A percentile compares a stretch with the other conserved stretches of the same genome.
Conservation (phyloP, 768 basidiomycete genomes). For the Gelatoporia subvermispora region DNA sequence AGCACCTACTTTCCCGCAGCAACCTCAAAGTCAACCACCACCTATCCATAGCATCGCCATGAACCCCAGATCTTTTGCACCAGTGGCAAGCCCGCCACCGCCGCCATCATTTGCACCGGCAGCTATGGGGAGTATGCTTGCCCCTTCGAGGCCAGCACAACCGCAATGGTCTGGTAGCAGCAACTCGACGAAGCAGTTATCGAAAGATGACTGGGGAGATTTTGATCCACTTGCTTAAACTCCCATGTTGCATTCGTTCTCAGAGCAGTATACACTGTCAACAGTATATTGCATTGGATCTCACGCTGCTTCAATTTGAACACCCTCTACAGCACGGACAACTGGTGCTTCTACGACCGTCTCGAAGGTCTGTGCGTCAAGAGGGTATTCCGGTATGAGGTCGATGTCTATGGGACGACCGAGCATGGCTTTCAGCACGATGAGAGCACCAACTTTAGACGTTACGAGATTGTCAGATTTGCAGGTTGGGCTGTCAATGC, state of each 20-base stretch:
- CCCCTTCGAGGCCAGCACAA: slow-evolving; percentile 60
- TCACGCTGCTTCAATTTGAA: slow-evolving; percentile 41
- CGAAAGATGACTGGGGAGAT: slow-evolving; percentile 73
- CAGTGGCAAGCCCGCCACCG: slow-evolving; percentile 14
- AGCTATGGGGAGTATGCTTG: slow-evolving; percentile 49
- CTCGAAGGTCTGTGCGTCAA: slow-evolving; percentile 23
- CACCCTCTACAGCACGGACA: slow-evolving; percentile 40
- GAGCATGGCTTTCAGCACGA: slow-evolving; percentile 62
- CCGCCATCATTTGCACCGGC: slow-evolving; percentile 26
- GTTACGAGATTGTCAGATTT: slow-evolving; percentile 67
- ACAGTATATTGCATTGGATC: background rate
- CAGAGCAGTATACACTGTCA: background rate
- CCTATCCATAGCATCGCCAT: slow-evolving; percentile 61
- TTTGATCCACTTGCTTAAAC: slow-evolving; percentile 70
- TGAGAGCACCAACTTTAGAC: slow-evolving; percentile 70
- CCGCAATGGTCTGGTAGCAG: slow-evolving; percentile 35
- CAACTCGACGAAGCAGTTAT: slow-evolving; percentile 38
- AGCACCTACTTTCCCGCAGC: slow-evolving; percentile 20
- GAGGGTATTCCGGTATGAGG: slow-evolving; percentile 21
- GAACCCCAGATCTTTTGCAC: slow-evolving; percentile 18
- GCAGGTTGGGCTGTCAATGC: slow-evolving; percentile 62
- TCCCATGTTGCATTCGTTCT: background rate
- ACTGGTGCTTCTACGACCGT: slow-evolving; percentile 52
- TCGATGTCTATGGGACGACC: slow-evolving; percentile 35
- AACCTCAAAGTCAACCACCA: slow-evolving; percentile 24